Evolutionary conservation across 202 grass and related monocot species (phyloP).

Genomic region (Bolboschoenoplectus hybrid): DNA sequence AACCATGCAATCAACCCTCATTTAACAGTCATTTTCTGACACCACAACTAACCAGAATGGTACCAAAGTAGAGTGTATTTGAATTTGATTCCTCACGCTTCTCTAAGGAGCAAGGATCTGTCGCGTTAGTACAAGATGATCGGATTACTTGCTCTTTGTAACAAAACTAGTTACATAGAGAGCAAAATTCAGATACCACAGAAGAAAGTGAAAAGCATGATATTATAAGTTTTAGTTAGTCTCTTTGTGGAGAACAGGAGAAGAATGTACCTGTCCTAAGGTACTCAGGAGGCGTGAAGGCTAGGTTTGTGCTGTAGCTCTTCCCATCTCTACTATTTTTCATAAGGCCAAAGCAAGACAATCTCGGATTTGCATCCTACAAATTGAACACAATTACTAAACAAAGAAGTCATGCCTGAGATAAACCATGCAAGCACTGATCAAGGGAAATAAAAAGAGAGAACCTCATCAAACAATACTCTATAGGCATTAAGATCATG

Average conservation of each 20-base stretch:
- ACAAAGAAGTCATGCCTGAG: background rate
- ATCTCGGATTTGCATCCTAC: slow-evolving; percentile 69
- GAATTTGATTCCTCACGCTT: background rate
- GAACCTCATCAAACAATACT: slow-evolving; percentile 82
- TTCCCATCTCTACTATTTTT: slow-evolving; percentile 94
- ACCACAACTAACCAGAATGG: background rate
- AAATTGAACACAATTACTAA: slow-evolving; percentile 26
- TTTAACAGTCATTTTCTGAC: slow-evolving; percentile 3
- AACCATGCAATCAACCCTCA: background rate
- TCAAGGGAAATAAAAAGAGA: background rate
- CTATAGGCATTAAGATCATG: slow-evolving; percentile 91
- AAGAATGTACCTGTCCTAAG: slow-evolving; percentile 66
- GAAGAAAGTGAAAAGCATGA: background rate
- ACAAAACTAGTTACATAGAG: background rate
- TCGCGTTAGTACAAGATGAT: slow-evolving; percentile 8
- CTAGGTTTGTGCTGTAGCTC: slow-evolving; percentile 90
- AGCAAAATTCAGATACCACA: background rate
- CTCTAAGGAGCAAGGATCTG: background rate
- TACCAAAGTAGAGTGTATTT: background rate
- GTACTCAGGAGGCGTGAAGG: slow-evolving; percentile 88
- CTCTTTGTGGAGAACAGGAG: background rate
- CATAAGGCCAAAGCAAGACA: slow-evolving; percentile 91
- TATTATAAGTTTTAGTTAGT: background rate
- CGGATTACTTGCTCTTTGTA: background rate
- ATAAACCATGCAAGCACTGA: slow-evolving; percentile 13